Conservation (phyloP, 306 rosid genomes). For the Casuarina equisetifolia region DNA sequence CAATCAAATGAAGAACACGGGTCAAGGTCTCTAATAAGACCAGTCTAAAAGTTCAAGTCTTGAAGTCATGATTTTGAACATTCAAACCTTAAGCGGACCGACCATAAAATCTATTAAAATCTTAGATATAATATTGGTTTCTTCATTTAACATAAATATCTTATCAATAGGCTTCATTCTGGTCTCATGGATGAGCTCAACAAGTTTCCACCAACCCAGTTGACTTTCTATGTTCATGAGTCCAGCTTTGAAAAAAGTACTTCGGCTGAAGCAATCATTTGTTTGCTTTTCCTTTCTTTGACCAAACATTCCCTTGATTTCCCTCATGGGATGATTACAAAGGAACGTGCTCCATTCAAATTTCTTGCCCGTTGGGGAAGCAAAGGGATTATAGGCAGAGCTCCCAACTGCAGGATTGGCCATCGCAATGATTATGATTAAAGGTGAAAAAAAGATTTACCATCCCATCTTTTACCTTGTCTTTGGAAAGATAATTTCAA, state of each 20-base stretch:
- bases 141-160: too few relatives aligned
- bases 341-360: not conserved
- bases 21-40: too few relatives aligned
- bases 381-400: too few relatives aligned
- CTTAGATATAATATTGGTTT: too few relatives aligned
- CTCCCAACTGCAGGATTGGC: not conserved
- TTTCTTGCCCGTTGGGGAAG: not conserved
- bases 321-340: conserved; percentile 1
- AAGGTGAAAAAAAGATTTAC: not conserved
- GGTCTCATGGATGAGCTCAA: not conserved
- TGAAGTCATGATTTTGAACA: too few relatives aligned
- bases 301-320: not conserved
- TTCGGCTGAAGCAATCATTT: not conserved
- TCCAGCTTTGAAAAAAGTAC: not conserved
- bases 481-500: not conserved
- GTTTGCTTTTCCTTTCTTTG: not conserved
- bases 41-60: too few relatives aligned
- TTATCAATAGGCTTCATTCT: too few relatives aligned
- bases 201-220: not conserved
- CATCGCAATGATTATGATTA: not conserved
- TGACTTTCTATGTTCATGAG: not conserved
- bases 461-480: not conserved
- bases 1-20: too few relatives aligned
- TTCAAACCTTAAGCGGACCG: too few relatives aligned
- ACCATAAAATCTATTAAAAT: too few relatives aligned